Evolutionary conservation across 75 land plant genomes (phyloP), one percentile per base, ranked within the genome.

Genomic region (Azolla pinnata): DNA sequence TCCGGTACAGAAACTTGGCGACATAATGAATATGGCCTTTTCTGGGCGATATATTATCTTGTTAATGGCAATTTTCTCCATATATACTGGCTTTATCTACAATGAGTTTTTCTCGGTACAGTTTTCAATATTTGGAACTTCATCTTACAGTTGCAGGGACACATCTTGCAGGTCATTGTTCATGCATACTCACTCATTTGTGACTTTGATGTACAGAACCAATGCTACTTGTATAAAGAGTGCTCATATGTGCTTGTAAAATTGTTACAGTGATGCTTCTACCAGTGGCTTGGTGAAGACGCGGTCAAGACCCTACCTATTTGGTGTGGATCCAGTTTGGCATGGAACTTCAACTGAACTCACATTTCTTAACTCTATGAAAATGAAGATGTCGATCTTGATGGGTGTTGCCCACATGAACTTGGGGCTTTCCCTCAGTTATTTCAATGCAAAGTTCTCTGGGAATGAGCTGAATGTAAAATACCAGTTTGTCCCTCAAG

Each of bases 331-430:
- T 76, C 99, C 96, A 34, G 73, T 47, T 52, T 95, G 99, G 99
- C 90, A 86, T 74, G 99, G 99, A 12, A 62, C 79, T 24, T 77
- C 97, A 28, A 83, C 85, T 28, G 99, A 95, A 70, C 72, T 95
- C 63, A 85, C 96, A 40, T 95, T 83, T 44, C 71, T 83, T 23
- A 95, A 95, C 77, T 95, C 99, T 28, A 62, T 95, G 74, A 95
- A 95, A 62, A 95, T 95, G 99, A 95, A 95, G 72, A 83, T 95
- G 96, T 95, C 99, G 2, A 89, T 95, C 57, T 76, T 95, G 63
- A 50, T 95, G 32, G 99, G 99, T 31, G 96, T 95, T 10, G 70
- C 83, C 0, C 99, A 95, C 62, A 95, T 95, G 99, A 95, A 88
- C 59, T 72, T 95, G 45, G 99, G 99, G 24, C 85, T 95, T 28